Base-by-base conservation (phyloP, 2,329 filamentous ascomycete genomes). In the Exserohilum turcica region DNA sequence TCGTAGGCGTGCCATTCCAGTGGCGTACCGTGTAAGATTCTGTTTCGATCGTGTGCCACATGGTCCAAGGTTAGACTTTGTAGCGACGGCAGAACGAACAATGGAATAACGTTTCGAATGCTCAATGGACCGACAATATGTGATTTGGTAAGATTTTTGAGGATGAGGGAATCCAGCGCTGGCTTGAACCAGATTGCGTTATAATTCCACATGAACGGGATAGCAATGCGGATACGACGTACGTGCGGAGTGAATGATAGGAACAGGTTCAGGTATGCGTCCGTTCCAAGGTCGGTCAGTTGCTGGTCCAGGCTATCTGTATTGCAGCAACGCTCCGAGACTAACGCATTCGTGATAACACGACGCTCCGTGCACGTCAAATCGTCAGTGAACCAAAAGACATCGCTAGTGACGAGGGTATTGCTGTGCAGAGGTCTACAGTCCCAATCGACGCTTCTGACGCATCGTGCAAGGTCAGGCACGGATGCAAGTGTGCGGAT, bases 401-500 rank as follows among this genome's bases (percentile, higher is more conserved):
- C 39, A 21, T 53, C 15, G 19, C 12, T 27, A 2, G 19, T 43
- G 15, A 46, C 35, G 16, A 46, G 27, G 24, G 43, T 13, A 48
- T 31, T 8, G 6, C 19, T 24, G 18, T 16, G 13, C 8, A 7
- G 15, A 6, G 18, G 40, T 16, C 48, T 15, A n/a, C 28, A 35
- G 27, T 43, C 38, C 54, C 51, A 57, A 16, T 33, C 31, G n/a
- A 57, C 6, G 2, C 2, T 27, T 15, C 44, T 27, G 8, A 54
- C 43, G 29, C 32, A 50, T 27, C 28, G 32, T n/a, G 32, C 38
- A 6, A 44, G 46, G 10, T 16, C 16, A 2, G 42, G 27, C 6
- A 21, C 44, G 1, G 54, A 47, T 13, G 54, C 45, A 43, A 57
- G 42, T 9, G 51, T 36, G 28, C 50, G 44, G 27, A 57, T 48